Evolutionary conservation across 1,284 basidiomycete genomes (phyloP), one percentile per base, ranked within the genome.

Genomic region (Irpex sp.): DNA sequence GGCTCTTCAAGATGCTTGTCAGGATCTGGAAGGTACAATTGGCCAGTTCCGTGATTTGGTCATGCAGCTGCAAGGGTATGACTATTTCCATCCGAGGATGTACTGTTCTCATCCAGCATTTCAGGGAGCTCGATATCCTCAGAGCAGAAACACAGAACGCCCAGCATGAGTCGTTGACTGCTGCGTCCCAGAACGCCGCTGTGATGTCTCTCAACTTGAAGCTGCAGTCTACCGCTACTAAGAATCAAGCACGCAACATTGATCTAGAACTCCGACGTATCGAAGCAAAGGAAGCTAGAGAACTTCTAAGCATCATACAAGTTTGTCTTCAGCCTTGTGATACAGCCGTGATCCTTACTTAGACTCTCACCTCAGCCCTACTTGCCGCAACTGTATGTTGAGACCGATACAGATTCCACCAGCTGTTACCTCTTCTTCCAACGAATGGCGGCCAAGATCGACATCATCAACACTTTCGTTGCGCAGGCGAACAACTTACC

Each of bases 191-290:
- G 79, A 85, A 90, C 56, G 83, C 94, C 62, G 85, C 91, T 65
- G 89, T 97, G 79, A 88, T 97, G 82, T 94, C 94, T 60, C 81
- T 97, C 63, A 97, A 97, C 73, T 82, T 97, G 74, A 97, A 94
- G 74, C 83, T 98, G 3, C 95, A 98, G 74, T 92, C 91, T 0
- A 85, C 92, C 1, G 94, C 92, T 0, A 84, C 88, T 44, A 97
- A 96, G 82, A 92, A 92, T 66, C 95, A 96, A 72, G 89, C 92
- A 13, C 90, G 89, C 73, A 88, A 85, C 17, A 91, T 98, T 63
- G 96, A 98, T 66, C 81, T 95, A 31, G 96, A 97, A 72, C 79
- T 97, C 68, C 87, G 86, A 73, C 88, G 86, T 67, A 82, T 97
- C 60, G 94, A 97, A 70, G 91, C 93, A 0, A 81, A 82, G 62